Base-by-base conservation (phyloP, 805 yeast genomes). In the Metschnikowia arizonensis region DNA sequence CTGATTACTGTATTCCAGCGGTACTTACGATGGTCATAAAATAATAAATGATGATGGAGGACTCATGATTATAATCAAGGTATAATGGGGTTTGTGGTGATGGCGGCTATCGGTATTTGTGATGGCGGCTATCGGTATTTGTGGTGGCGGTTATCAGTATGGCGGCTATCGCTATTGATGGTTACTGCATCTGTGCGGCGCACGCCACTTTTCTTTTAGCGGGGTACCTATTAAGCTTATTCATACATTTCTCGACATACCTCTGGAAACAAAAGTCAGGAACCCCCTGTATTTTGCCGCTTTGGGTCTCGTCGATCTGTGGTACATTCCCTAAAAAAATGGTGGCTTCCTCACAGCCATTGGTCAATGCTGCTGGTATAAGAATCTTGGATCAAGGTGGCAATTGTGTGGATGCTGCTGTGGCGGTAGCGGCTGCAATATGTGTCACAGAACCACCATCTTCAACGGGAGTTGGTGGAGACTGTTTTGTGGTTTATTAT, bases 361-460 rank as follows among this genome's bases (percentile, higher is more conserved):
- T 83, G 40, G 95, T 93, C 28, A 79, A 80, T 42, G 79, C 85
- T 1, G 91, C 89, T 0, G 90, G 88, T 3, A 61, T 83, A 26
- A 74, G 74, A 58, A 77, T 85, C 29, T 71, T 86, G 24, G 80
- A 77, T 19, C 66, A 68, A 49, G 93, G 95, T 3, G 93, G 95
- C 4, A 86, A 86, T 59, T 77, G 82, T 49, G 80, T 80, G 12
- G 85, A 81, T 54, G 85, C 85, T 11, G 74, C 79, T 10, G 77
- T 80, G 18, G 84, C 85, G 0, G 76, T 77, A 2, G 69, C 80
- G 4, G 82, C 83, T 3, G 78, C 77, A 3, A 60, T 81, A 6
- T 68, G 79, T 49, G 73, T 80, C 12, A 63, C 77, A 4, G 85
- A 80, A 52, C 84, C 85, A 52, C 84, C 85, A 0, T 69, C 76